Evolutionary conservation across 257 asterid species (phyloP).

Genomic region (Henckelia pumila): DNA sequence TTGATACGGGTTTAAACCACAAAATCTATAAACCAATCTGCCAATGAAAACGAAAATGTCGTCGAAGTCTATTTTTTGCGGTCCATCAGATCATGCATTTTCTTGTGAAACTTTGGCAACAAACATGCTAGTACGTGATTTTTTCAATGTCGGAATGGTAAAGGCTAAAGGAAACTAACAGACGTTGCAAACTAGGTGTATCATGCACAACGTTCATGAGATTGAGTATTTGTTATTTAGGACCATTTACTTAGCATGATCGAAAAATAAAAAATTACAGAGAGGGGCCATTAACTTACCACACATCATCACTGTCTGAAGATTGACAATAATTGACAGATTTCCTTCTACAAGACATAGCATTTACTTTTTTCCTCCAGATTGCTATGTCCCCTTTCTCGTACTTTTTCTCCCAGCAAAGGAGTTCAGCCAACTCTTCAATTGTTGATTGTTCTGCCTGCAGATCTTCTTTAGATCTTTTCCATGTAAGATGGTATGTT

Average conservation of each 20-base stretch:
- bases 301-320: slow-evolving; percentile 59
- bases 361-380: slow-evolving; percentile 59
- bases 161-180: neutral
- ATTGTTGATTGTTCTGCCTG: slow-evolving; percentile 73
- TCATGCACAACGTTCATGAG: neutral
- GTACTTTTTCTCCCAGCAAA: slow-evolving; percentile 97
- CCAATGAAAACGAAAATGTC: neutral
- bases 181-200: neutral
- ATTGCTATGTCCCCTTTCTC: slow-evolving; percentile 90
- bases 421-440: slow-evolving; percentile 78
- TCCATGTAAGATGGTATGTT: slow-evolving; percentile 75
- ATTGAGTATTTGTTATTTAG: neutral
- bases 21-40: neutral
- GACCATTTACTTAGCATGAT: neutral
- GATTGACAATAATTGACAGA: slow-evolving; percentile 54
- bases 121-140: neutral
- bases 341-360: slow-evolving; percentile 58
- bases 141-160: neutral
- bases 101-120: neutral
- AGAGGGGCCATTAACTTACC: slow-evolving; percentile 48
- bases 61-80: neutral
- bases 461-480: slow-evolving; percentile 72
- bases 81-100: neutral
- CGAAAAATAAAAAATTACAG: no score
- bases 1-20: neutral